phyloP scores from a whole-genome alignment of 768 basidiomycete genomes.

The Wakefieldia striispora region DNA sequence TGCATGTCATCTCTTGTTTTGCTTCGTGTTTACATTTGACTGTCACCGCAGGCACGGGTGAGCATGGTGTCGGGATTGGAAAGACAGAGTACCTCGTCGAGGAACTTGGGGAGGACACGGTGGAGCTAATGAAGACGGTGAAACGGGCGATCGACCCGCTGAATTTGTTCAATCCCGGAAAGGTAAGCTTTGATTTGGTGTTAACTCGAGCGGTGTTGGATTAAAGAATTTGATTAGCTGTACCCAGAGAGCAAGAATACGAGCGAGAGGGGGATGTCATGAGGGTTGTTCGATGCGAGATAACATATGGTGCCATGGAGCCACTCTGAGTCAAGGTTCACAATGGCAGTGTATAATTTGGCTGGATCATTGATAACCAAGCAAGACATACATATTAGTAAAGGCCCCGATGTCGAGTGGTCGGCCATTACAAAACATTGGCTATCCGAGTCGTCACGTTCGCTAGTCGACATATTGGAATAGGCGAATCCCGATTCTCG shows the following conservation, averaged over 20 bases:
- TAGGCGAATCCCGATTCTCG: no score
- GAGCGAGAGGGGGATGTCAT: no score
- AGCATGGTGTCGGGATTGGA: conserved; percentile 86
- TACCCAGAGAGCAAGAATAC: conserved; percentile 15
- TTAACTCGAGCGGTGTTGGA: neutral
- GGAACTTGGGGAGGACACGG: conserved; percentile 83
- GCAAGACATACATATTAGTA: no score
- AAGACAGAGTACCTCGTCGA: conserved; percentile 79
- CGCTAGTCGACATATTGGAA: no score
- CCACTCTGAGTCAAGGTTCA: no score
- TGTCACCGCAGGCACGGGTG: conserved; percentile 60
- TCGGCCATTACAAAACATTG: no score
- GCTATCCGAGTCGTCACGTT: no score
- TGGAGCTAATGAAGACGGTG: conserved; percentile 82
- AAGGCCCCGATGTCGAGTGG: no score
- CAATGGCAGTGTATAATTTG: no score
- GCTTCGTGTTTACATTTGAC: neutral
- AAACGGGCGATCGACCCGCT: conserved; percentile 78
- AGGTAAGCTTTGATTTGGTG: conserved; percentile 34
- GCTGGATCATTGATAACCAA: no score
- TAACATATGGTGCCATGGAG: no score
- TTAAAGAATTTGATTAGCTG: conserved; percentile 10
- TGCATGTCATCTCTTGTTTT: conserved; percentile 42
- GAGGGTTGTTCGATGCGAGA: no score
- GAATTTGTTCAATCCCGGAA: conserved; percentile 85